These are phyloP conservation scores for Colletotrichum endophyticum DNA, from an alignment of 2,329 filamentous ascomycete species.

Conservation along the genomic window DNA sequence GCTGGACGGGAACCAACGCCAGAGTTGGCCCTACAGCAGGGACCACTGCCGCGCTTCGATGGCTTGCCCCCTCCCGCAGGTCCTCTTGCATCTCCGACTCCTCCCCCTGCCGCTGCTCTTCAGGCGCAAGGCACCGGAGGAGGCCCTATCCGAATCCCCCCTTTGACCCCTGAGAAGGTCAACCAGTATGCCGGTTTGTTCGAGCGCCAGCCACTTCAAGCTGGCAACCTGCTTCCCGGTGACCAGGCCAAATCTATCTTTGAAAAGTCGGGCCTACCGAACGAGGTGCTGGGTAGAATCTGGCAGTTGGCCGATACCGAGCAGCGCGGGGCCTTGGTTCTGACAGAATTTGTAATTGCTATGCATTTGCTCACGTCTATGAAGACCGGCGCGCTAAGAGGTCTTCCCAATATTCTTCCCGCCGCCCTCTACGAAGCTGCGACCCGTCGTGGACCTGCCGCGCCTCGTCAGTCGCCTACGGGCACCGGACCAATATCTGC, in stretches of 20 bases:
- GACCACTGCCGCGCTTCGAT: conserved; percentile 91
- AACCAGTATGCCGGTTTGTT: conserved; percentile 89
- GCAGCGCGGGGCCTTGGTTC: conserved; percentile 83
- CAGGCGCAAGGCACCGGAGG: conserved; percentile 65
- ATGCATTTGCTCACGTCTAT: conserved; percentile 96
- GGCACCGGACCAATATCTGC: conserved; percentile 63
- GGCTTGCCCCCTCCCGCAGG: conserved; percentile 55
- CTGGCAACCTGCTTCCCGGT: conserved; percentile 75
- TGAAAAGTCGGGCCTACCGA: conserved; percentile 87
- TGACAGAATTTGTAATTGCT: conserved; percentile 94
- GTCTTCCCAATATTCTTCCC: conserved; percentile 80
- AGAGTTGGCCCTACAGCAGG: conserved; percentile 83
- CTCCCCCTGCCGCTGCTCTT: conserved; percentile 53
- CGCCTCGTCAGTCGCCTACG: conserved; percentile 55
- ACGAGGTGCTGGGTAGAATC: conserved; percentile 90
- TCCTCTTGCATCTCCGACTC: conserved; percentile 40
- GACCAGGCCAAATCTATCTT: conserved; percentile 94
- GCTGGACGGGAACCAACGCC: conserved; percentile 80
- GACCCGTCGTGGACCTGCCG: conserved; percentile 61
- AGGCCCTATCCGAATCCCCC: conserved; percentile 83
- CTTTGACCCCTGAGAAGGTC: conserved; percentile 86
- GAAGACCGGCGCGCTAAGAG: conserved; percentile 81
- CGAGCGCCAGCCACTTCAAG: conserved; percentile 82
- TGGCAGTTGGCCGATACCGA: conserved; percentile 96
- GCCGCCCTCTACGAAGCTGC: conserved; percentile 91